Evolutionary conservation across 148 eudicot species (phyloP).

Genomic region (Arctostaphylos glauca): DNA sequence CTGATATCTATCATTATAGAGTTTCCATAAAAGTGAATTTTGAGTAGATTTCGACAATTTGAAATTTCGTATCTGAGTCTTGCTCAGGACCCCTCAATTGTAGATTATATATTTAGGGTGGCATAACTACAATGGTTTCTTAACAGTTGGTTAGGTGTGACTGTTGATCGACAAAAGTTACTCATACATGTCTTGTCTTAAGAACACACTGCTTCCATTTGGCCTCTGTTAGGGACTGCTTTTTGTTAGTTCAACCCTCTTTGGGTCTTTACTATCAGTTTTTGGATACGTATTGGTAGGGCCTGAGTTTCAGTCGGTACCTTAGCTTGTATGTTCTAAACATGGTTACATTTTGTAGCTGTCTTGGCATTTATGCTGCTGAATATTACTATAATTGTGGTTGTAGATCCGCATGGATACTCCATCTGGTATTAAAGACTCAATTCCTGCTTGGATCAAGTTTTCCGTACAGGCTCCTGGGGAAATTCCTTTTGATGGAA

Average conservation of each 20-base stretch:
- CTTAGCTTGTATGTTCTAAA: background rate
- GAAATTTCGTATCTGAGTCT: background rate
- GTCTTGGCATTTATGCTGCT: slow-evolving; percentile 14
- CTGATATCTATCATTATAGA: background rate
- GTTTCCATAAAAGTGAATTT: background rate
- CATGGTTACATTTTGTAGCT: background rate
- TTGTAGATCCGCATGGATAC: slow-evolving; percentile 95
- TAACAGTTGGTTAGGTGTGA: background rate
- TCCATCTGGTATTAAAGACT: slow-evolving; percentile 94
- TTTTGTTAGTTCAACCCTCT: background rate
- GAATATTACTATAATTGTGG: background rate
- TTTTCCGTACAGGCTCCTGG: slow-evolving; percentile 88
- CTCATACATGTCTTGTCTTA: background rate
- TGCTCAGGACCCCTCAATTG: background rate
- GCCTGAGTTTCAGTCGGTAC: background rate
- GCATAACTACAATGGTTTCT: background rate
- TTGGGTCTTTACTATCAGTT: background rate
- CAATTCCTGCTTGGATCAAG: slow-evolving; percentile 98
- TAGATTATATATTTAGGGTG: background rate
- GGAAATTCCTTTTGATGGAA: slow-evolving; percentile 91
- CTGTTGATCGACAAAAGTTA: background rate
- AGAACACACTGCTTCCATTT: background rate
- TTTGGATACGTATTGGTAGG: background rate
- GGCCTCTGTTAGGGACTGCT: background rate
- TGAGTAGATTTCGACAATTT: background rate